phyloP scores from a whole-genome alignment of 2,329 filamentous ascomycete species.

The Tolypocladium ovalisporum region DNA sequence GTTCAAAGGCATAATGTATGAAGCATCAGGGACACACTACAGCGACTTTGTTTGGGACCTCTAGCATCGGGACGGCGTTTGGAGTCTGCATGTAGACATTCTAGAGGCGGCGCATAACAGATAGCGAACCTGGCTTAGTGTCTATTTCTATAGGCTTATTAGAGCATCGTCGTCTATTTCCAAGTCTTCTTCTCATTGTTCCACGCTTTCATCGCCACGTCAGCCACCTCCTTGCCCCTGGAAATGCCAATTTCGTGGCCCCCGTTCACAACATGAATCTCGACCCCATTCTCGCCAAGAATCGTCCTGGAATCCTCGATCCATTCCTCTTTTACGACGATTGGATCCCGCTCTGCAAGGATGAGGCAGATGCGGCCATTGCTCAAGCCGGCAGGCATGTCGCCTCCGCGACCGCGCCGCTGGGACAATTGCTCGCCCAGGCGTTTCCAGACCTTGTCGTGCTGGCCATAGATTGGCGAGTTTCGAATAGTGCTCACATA shows the following conservation, averaged over 20 bases:
- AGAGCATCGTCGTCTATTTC: not conserved
- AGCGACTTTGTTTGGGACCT: not conserved
- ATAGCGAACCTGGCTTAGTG: not conserved
- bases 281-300: constrained; percentile 45
- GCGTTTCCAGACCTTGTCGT: constrained; percentile 44
- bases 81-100: not conserved
- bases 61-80: not conserved
- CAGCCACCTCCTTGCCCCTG: constrained; percentile 45
- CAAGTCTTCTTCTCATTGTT: constrained; percentile 2
- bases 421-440: constrained; percentile 38
- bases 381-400: constrained; percentile 22
- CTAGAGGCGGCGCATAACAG: not conserved
- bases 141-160: not conserved
- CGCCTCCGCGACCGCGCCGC: constrained; percentile 18
- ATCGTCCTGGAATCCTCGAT: constrained; percentile 46
- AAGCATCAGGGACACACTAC: not conserved
- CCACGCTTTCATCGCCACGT: constrained; percentile 24
- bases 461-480: constrained; percentile 56
- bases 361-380: constrained; percentile 50
- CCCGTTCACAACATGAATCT: constrained; percentile 45
- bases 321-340: constrained; percentile 56
- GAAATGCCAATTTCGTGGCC: constrained; percentile 63
- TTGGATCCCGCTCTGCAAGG: constrained; percentile 53
- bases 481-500: constrained; percentile 62
- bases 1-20: not conserved